Evolutionary conservation across 345 rosid species (phyloP), one percentile per base, ranked within the genome.

Genomic region (Eucalyptus tenuipes): DNA sequence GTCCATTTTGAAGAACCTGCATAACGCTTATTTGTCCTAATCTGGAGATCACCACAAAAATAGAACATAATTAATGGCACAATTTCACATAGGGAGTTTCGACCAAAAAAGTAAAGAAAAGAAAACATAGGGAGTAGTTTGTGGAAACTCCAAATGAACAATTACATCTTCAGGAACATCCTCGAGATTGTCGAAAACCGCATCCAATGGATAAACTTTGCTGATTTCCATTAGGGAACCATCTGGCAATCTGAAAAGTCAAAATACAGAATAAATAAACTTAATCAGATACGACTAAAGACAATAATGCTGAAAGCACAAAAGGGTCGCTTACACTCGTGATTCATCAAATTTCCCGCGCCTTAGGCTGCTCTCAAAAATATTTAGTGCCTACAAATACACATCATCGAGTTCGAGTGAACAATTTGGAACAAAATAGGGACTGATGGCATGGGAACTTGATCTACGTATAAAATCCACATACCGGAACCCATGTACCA

Each of bases 401-500:
- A 42, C 31, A 29, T 53, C 44, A 82, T 37, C 10, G n/a, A 33
- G 47, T 25, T 33, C 13, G 8, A 17, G 64, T 49, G 33, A 49
- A 50, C 44, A 37, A 42, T 29, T 27, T 27, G 81, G 64, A 87
- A 87, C 49, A 86, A 86, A 42, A 85, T 18, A 33, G 44, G 50
- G 61, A 49, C 25, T 27, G 50, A 57, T 11, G 47, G 44, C 33
- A 87, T 50, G n/a, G 25, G 24, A 61, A n/a, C 24, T 47, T 8
- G 45, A 49, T 80, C 82, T 86, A 20, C 0, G 5, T 42, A 40
- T 71, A 75, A 75, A 75, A 75, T 40, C 82, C 89, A 90, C 97
- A 82, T 89, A 94, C 95, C 90, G 96, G 95, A 87, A 94, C 95
- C 95, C 95, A 95, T 44, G 95, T 95, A 57, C 97, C 95, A 64